These are phyloP conservation scores for Beauveria brongniartii DNA, from an alignment of 2,329 filamentous ascomycete genomes.

Conservation along the genomic window DNA sequence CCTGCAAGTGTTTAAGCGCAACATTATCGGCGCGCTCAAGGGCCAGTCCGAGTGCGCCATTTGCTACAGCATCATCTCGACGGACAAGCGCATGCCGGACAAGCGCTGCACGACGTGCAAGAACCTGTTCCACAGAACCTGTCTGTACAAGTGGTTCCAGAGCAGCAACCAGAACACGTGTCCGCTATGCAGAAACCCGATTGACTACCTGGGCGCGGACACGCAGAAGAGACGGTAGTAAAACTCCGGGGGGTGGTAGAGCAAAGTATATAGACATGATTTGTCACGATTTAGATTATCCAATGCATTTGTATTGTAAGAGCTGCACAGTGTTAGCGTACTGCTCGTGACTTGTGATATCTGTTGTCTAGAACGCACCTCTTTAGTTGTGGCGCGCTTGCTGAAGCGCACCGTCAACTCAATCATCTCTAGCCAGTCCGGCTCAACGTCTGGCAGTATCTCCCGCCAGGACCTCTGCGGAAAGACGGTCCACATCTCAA, in stretches of 20 bases:
- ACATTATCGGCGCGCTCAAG: constrained; percentile 80
- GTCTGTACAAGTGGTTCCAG: constrained; percentile 96
- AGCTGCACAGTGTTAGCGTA: neutral
- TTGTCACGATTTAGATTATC: constrained; percentile 6
- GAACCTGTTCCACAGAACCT: constrained; percentile 83
- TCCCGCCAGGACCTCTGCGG: constrained; percentile 58
- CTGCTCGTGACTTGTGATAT: too few species aligned
- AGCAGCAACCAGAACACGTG: constrained; percentile 87
- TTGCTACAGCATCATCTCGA: constrained; percentile 89
- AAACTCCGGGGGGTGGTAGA: neutral
- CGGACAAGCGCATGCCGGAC: constrained; percentile 81
- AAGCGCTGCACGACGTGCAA: constrained; percentile 90
- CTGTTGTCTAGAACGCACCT: constrained; percentile 20
- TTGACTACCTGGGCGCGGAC: constrained; percentile 48
- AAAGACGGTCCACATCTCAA: constrained; percentile 81
- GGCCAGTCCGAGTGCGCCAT: constrained; percentile 94
- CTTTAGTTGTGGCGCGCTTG: constrained; percentile 55
- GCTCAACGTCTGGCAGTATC: constrained; percentile 55
- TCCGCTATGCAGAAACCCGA: constrained; percentile 85
- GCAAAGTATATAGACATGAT: constrained; percentile 16
- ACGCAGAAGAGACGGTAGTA: constrained; percentile 29
- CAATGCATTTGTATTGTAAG: constrained; percentile 2
- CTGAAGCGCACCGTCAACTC: constrained; percentile 63
- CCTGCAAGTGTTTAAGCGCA: constrained; percentile 73
- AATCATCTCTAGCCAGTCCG: constrained; percentile 57